A percentile compares a stretch with the other conserved stretches of the same genome.
phyloP scores from a whole-genome alignment of 345 rosid genomes.

The Atalantia buxifolia region DNA sequence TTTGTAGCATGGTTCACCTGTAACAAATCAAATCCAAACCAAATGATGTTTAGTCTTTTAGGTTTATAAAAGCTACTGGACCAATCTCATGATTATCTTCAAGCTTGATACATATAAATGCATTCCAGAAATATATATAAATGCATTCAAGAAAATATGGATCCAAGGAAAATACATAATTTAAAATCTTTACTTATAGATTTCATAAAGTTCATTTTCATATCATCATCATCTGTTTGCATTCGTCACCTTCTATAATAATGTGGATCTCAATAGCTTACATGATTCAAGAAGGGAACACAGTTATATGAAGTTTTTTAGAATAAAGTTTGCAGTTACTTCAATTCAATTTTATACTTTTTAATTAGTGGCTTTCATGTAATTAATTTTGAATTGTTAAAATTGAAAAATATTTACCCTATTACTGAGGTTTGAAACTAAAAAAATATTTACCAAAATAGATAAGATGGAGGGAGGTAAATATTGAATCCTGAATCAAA shows the following conservation, averaged over 20 bases:
- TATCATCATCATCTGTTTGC: slow-evolving; percentile 40
- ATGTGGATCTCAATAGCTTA: slow-evolving; percentile 94
- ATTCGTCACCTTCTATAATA: slow-evolving; percentile 65
- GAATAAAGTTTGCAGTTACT: not conserved
- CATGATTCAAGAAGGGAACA: slow-evolving; percentile 14
- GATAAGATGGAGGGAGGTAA: slow-evolving; percentile 62
- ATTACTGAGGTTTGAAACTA: slow-evolving; percentile 5
- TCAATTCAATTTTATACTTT: not conserved
- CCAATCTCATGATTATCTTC: too few relatives aligned
- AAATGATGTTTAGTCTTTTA: too few relatives aligned
- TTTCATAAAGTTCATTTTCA: slow-evolving; percentile 82
- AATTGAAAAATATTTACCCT: not conserved
- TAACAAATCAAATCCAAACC: not conserved
- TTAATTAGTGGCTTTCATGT: not conserved
- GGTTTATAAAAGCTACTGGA: too few relatives aligned
- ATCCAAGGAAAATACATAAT: not conserved
- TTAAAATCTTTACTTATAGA: slow-evolving; percentile 51
- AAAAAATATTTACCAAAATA: slow-evolving; percentile 63
- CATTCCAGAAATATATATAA: too few relatives aligned
- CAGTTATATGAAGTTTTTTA: not conserved
- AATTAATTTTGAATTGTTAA: not conserved
- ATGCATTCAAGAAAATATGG: too few relatives aligned
- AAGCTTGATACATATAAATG: too few relatives aligned
- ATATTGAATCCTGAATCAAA: slow-evolving; percentile 68
- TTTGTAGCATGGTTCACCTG: not conserved